Evolutionary conservation across 2,329 filamentous ascomycete genomes (phyloP), one percentile per base, ranked within the genome.

Genomic region (Fusarium robinianum): DNA sequence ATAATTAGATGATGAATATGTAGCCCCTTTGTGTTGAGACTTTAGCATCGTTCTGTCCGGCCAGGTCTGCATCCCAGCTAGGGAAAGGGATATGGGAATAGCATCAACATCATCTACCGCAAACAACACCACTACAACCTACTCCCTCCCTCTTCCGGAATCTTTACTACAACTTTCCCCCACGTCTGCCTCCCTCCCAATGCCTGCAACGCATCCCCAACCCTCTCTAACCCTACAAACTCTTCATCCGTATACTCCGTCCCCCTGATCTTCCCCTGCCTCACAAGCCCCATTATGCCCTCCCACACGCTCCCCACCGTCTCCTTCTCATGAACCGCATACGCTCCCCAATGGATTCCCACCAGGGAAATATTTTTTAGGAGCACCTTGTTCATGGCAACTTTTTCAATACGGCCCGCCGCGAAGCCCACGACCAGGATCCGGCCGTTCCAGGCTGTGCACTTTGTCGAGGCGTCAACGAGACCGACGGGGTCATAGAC

Each of bases 401-500:
- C 82, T 72, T 94, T 95, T 71, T 97, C 92, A 57, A 96, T 96
- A 36, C 75, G 77, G 23, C 71, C 71, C 2, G 67, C 71, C 1
- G 91, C 90, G 64, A 96, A 97, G 0, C 92, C 92, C 56, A 97
- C 85, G 5, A 97, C 83, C 29, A 96, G 72, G 41, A 97, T 78
- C 9, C 91, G 80, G 2, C 88, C 92, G 67, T 96, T 96, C 91
- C 90, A 97, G 4, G 90, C 87, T 4, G 87, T 88, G 72, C 92
- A 96, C 71, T 95, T 96, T 57, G 91, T 88, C 57, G 85, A 90
- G 64, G 83, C 79, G 55, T 95, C 90, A 35, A 96, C 88, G 65
- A 96, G 72, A 1, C 92, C 92, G 1, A 97, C 92, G 9, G 92
- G 90, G 67, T 97, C 92, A 72, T 90, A 97, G 15, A 97, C 91